phyloP scores from a whole-genome alignment of 176 grass and related monocot genomes.

The Triticum urartu region DNA sequence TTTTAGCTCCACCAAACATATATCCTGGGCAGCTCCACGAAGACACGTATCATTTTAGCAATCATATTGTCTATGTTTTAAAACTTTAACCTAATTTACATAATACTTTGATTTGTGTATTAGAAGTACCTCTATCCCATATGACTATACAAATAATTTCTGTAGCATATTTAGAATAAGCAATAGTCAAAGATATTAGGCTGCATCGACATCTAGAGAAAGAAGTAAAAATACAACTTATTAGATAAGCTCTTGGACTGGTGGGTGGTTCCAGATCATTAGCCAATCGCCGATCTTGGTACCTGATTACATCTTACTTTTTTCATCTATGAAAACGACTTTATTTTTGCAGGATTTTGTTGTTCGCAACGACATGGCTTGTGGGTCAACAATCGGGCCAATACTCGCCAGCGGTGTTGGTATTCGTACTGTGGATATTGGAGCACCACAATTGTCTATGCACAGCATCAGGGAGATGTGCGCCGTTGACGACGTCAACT shows the following conservation, averaged over 20 bases:
- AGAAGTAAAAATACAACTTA: background rate
- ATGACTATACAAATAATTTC: too few relatives aligned
- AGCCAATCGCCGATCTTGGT: background rate
- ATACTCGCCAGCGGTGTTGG: conserved; percentile 91
- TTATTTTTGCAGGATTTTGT: conserved; percentile 81
- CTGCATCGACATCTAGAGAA: background rate
- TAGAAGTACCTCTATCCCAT: too few relatives aligned
- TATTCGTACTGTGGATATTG: conserved; percentile 85
- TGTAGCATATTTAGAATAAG: background rate
- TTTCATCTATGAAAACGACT: background rate
- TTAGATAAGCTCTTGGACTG: conserved; percentile 4
- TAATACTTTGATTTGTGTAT: too few relatives aligned
- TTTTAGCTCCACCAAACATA: background rate
- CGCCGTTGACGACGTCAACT: conserved; percentile 62
- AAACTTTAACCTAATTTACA: too few relatives aligned
- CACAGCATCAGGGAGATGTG: conserved; percentile 99
- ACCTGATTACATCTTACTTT: background rate
- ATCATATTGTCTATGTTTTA: too few relatives aligned
- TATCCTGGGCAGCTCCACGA: background rate
- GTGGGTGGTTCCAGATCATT: background rate
- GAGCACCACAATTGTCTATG: conserved; percentile 88
- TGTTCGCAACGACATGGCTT: conserved; percentile 85
- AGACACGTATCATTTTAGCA: background rate
- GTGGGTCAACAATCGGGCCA: conserved; percentile 94
- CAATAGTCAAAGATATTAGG: background rate